A percentile compares a stretch with the other conserved stretches of the same genome.
phyloP scores from a whole-genome alignment of 768 basidiomycete species.

The Tephrocybe sp. region DNA sequence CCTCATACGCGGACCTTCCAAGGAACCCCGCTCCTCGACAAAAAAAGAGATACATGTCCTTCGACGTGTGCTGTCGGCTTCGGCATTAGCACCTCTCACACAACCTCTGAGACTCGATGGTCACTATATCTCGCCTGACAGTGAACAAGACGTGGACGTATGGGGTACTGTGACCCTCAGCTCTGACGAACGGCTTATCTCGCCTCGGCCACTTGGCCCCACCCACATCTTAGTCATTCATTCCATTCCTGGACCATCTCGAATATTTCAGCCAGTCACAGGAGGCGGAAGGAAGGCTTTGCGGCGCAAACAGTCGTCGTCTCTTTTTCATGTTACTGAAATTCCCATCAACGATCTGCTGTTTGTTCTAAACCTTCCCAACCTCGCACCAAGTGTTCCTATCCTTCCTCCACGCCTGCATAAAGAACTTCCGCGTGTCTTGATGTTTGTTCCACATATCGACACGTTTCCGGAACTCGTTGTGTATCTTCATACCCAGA shows the following conservation, averaged over 20 bases:
- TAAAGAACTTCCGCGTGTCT: conserved; percentile 33
- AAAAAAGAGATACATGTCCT: conserved; percentile 17
- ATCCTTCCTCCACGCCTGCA: conserved; percentile 32
- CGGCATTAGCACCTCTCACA: conserved; percentile 18
- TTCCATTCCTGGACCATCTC: conserved; percentile 6
- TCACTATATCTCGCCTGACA: conserved; percentile 12
- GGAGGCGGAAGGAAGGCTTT: not conserved
- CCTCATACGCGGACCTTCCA: conserved; percentile 16
- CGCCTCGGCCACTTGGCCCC: conserved; percentile 34
- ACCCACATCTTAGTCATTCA: conserved; percentile 35
- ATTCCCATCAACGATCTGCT: conserved; percentile 39
- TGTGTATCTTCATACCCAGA: conserved; percentile 37
- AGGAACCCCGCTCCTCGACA: conserved; percentile 5
- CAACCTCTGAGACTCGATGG: conserved; percentile 14
- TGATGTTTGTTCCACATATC: conserved; percentile 32
- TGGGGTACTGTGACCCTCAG: conserved; percentile 27
- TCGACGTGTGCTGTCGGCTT: conserved; percentile 27
- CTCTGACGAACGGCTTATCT: conserved; percentile 29
- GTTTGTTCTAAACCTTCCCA: conserved; percentile 35
- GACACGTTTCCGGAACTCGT: conserved; percentile 34
- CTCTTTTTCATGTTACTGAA: conserved; percentile 25
- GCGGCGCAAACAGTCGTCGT: not conserved
- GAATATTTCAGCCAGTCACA: not conserved
- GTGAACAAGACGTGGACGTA: conserved; percentile 16
- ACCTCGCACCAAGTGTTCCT: conserved; percentile 21